phyloP scores from a whole-genome alignment of 306 rosid genomes.

The Fagus sylvatica region DNA sequence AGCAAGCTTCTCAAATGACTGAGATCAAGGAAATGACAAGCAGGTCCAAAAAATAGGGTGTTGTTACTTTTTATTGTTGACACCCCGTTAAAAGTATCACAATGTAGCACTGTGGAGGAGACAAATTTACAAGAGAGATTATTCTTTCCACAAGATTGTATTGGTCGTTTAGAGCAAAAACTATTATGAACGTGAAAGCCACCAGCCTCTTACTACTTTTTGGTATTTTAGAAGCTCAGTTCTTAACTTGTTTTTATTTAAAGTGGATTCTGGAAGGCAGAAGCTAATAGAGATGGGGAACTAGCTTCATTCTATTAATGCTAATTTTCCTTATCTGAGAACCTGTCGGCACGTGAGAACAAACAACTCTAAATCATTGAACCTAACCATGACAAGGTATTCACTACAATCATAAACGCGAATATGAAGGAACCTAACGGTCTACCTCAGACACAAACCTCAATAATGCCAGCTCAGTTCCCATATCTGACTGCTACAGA shows the following conservation, averaged over 20 bases:
- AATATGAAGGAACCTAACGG: slow-evolving; percentile 17
- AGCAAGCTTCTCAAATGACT: too few relatives aligned
- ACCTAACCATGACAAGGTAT: slow-evolving; percentile 45
- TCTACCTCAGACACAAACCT: slow-evolving; percentile 24
- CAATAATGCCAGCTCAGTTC: slow-evolving; percentile 41
- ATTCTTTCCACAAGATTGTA: neutral
- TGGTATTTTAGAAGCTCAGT: slow-evolving; percentile 18
- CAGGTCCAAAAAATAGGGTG: neutral
- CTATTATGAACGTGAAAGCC: slow-evolving; percentile 41
- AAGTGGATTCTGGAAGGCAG: slow-evolving; percentile 19
- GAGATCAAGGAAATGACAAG: neutral
- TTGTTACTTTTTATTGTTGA: too few relatives aligned
- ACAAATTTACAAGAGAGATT: too few relatives aligned
- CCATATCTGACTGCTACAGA: slow-evolving; percentile 23
- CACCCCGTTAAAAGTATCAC: too few relatives aligned
- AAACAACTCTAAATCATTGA: slow-evolving; percentile 42
- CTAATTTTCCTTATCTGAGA: slow-evolving; percentile 17
- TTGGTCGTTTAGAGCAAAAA: neutral
- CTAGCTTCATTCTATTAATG: neutral
- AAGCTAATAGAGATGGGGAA: slow-evolving; percentile 11
- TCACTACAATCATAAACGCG: slow-evolving; percentile 35
- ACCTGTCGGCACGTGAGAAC: slow-evolving; percentile 62
- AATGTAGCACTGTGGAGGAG: too few relatives aligned
- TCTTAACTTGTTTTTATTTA: slow-evolving; percentile 32
- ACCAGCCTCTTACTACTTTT: slow-evolving; percentile 21